These are phyloP conservation scores for Rhodotorula sp. DNA, from an alignment of 1,284 basidiomycete genomes.

Conservation along the genomic window DNA sequence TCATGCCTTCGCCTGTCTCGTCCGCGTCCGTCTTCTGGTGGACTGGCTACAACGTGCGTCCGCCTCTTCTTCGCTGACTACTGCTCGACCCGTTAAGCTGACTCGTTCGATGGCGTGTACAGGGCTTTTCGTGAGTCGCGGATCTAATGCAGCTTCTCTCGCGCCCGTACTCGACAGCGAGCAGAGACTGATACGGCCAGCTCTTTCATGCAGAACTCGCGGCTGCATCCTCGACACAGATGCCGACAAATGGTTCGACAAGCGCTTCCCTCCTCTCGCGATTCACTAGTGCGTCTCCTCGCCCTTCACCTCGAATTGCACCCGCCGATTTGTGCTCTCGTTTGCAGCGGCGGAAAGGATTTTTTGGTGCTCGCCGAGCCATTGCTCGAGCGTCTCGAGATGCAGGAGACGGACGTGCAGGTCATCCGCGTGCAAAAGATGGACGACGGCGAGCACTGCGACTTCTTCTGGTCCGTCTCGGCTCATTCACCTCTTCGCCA, in stretches of 20 bases:
- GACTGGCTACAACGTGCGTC: slow-evolving; percentile 61
- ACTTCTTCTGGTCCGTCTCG: slow-evolving; percentile 46
- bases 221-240: slow-evolving; percentile 59
- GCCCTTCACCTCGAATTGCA: not conserved
- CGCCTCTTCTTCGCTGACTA: not conserved
- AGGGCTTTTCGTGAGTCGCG: not conserved
- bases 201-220: slow-evolving; percentile 48
- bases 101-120: not conserved
- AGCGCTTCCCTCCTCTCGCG: slow-evolving; percentile 59
- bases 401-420: slow-evolving; percentile 55
- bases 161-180: not conserved
- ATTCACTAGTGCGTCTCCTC: slow-evolving; percentile 53
- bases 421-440: slow-evolving; percentile 57
- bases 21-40: slow-evolving; percentile 51
- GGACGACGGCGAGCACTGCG: slow-evolving; percentile 49
- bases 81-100: not conserved
- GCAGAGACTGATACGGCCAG: not conserved
- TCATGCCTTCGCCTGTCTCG: slow-evolving; percentile 61
- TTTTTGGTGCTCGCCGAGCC: slow-evolving; percentile 56
- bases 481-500: not conserved
- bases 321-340: not conserved
- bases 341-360: slow-evolving; percentile 51
- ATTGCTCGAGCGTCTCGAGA: slow-evolving; percentile 53
- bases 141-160: not conserved
- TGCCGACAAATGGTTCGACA: slow-evolving; percentile 56